phyloP scores from a whole-genome alignment of 495 filamentous ascomycete genomes.

The Lindgomyces ingoldianus region DNA sequence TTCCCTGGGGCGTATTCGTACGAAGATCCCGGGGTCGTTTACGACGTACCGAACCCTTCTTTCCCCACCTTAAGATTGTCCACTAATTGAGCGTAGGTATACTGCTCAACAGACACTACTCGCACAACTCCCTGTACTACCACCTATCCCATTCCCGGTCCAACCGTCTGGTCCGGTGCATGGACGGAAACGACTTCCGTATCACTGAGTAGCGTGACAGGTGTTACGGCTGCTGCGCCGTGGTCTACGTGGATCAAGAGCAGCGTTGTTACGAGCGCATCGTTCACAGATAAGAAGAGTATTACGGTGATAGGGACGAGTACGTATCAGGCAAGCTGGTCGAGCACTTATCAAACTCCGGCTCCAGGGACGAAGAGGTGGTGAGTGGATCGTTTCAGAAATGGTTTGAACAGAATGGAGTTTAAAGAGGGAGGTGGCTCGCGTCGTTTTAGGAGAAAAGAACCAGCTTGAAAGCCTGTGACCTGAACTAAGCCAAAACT shows the following conservation, averaged over 20 bases:
- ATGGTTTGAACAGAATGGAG: no score
- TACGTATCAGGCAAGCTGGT: constrained; percentile 20
- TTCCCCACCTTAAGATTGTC: background rate
- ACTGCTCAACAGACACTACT: constrained; percentile 29
- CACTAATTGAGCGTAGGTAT: constrained; percentile 16
- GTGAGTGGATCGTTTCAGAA: constrained; percentile 2
- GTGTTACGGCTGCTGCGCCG: constrained; percentile 3
- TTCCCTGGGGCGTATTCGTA: constrained; percentile 30
- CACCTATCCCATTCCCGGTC: constrained; percentile 28
- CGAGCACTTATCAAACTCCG: constrained; percentile 27
- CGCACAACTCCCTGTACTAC: constrained; percentile 9
- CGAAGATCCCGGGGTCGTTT: constrained; percentile 24
- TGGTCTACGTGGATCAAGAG: constrained; percentile 32
- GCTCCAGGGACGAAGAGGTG: constrained; percentile 26
- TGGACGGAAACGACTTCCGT: constrained; percentile 28
- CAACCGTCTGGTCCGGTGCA: constrained; percentile 32
- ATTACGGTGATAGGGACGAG: constrained; percentile 18
- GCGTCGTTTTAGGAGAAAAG: no score
- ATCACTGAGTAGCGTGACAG: background rate
- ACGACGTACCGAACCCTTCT: constrained; percentile 14
- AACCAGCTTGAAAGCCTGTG: no score
- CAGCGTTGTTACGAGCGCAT: constrained; percentile 19
- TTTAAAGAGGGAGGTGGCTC: no score
- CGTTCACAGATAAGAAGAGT: constrained; percentile 11
- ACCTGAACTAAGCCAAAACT: no score